Evolutionary conservation across 2,329 filamentous ascomycete genomes (phyloP), one percentile per base, ranked within the genome.

Genomic region (Alternaria panax): DNA sequence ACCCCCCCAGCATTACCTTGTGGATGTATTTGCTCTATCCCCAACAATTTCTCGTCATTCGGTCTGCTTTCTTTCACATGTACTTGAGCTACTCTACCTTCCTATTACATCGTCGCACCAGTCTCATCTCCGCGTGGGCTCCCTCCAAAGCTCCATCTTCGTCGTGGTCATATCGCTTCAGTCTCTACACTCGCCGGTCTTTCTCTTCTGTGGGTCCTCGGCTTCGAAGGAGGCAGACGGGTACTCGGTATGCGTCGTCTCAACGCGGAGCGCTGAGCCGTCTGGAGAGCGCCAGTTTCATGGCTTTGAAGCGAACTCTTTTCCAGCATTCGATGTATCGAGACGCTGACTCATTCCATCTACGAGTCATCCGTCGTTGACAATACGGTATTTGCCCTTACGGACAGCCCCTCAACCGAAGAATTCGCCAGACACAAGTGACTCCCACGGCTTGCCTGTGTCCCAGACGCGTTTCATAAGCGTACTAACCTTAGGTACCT

Each of bases 381-480:
- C 20, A 48, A 12, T 25, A 18, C 30, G 9, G 20, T 12, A 36
- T 34, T 2, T n/a, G 18, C 8, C 28, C 30, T 16, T 8, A 40
- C 30, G 16, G 14, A 16, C 3, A 20, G n/a, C 7, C 18, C 4
- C 36, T 71, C 65, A 76, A 11, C 88, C 89, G 70, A 92, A 87
- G 70, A 91, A 91, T 75, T 91, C 89, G 27, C 86, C 87, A 63
- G 83, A 83, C 7, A 88, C 85, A 57, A 92, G 78, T 32, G 84
- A 86, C 78, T 91, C 89, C 90, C 90, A 92, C 30, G 87, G 84
- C 71, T 83, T 83, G 28, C 85, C 85, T n/a, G 85, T 88, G 63
- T 86, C 82, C 90, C 90, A 92, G 8, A 89, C 87, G 66, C 80
- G 83, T 77, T 91, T 83, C 87, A 93, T 90, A 41, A 92, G 75